A percentile compares a stretch with the other conserved stretches of the same genome.
Evolutionary conservation across 208 protist species (phyloP).

Genomic region (Endotrypanum monterogeii): DNA sequence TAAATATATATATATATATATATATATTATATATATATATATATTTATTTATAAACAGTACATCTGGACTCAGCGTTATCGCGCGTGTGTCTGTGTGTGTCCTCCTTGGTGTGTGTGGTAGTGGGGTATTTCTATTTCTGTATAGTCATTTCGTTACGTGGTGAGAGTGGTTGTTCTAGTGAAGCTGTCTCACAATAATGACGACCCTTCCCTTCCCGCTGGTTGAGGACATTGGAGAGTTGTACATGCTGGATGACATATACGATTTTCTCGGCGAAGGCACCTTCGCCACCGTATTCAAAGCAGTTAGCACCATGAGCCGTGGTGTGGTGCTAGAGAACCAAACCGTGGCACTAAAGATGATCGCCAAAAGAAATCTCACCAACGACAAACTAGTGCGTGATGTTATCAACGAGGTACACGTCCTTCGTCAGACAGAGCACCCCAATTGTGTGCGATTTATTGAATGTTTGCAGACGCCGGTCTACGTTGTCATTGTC

Average conservation of each 20-base stretch:
- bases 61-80: no score
- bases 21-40: no score
- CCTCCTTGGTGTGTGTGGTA: neutral
- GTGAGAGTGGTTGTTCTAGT: neutral
- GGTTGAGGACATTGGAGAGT: conserved; percentile 53
- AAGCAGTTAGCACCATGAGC: conserved; percentile 49
- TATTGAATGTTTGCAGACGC: conserved; percentile 80
- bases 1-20: no score
- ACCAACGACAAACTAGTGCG: conserved; percentile 63
- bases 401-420: conserved; percentile 84
- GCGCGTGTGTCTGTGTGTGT: neutral
- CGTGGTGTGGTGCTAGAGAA: conserved; percentile 42
- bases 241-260: conserved; percentile 79
- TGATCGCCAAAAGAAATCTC: conserved; percentile 76
- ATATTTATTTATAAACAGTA: no score
- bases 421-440: conserved; percentile 58
- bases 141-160: neutral
- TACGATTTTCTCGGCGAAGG: conserved; percentile 85
- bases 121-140: neutral
- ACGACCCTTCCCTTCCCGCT: conserved; percentile 54
- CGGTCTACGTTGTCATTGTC: conserved; percentile 81
- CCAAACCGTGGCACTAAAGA: conserved; percentile 75
- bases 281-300: conserved; percentile 84
- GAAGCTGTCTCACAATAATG: conserved; percentile 2
- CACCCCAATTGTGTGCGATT: conserved; percentile 75